Base-by-base conservation (phyloP, 2,329 filamentous ascomycete species). In the Lecanicillium sp. region DNA sequence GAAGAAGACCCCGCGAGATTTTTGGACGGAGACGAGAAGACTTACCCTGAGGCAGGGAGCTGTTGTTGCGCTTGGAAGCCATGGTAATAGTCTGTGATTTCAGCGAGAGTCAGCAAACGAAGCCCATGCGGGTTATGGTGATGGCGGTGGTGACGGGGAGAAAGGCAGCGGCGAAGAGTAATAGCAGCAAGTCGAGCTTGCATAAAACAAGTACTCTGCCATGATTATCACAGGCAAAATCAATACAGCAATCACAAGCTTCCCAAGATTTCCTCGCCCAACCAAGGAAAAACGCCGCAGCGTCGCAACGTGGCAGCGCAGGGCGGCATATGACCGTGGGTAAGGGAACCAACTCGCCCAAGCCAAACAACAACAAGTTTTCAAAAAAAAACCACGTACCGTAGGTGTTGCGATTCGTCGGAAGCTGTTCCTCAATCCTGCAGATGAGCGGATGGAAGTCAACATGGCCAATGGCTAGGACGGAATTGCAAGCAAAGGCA, bases 1-100 rank as follows among this genome's bases (percentile, higher is more conserved):
- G 13, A 13, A 7, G 13, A 7, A n/a, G 13, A 31, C 15, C 7
- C 4, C 14, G 15, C 13, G 30, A 8, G 30, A 11, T 11, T 15
- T 33, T 33, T n/a, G n/a, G n/a, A n/a, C n/a, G n/a, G n/a, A n/a
- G 10, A 19, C 11, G 5, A 4, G 15, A 9, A 12, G 7, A 48
- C 59, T 43, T 57, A 77, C 72, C 70, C 51, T 62, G 53, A 40
- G 73, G 71, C 39, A 77, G 60, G 45, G 75, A 75, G 65, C 74
- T 79, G 55, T 66, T 78, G 59, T 66, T 72, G 57, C 76, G 63
- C 57, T 61, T 68, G 49, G 68, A 60, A 33, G 74, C 70, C 74
- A 80, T 79, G 56, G 55, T 55, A 44, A 53, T 44, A 39, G 45
- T 48, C 48, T 56, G n/a, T n/a, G n/a, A n/a, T n/a, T n/a, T n/a